A percentile compares a stretch with the other conserved stretches of the same genome.
Conservation (phyloP, 352 stramenopile genomes). For the Aphanomyces invadans region DNA sequence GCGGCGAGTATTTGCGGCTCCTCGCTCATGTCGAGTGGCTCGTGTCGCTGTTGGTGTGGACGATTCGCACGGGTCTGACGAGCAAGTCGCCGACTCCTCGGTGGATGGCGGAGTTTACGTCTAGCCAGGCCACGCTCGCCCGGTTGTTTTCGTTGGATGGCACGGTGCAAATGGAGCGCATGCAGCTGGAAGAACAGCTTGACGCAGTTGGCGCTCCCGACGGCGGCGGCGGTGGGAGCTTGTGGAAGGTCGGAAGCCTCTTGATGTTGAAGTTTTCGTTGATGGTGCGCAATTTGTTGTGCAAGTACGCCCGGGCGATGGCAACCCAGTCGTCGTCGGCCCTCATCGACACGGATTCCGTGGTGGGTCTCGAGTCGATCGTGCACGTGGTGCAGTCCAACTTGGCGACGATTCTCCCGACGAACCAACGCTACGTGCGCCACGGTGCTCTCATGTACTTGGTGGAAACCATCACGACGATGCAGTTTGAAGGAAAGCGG, state of each 20-base stretch:
- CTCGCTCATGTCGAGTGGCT: slow-evolving; percentile 74
- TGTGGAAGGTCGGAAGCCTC: slow-evolving; percentile 80
- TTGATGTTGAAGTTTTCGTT: slow-evolving; percentile 71
- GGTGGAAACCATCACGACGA: slow-evolving; percentile 62
- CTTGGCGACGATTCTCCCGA: slow-evolving; percentile 43
- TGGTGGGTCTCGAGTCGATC: slow-evolving; percentile 39
- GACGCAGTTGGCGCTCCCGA: neutral
- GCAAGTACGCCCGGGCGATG: slow-evolving; percentile 60
- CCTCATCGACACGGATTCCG: too few species aligned
- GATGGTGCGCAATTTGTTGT: slow-evolving; percentile 55
- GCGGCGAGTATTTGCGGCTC: slow-evolving; percentile 58
- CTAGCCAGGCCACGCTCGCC: slow-evolving; percentile 45
- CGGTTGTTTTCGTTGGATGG: slow-evolving; percentile 66
- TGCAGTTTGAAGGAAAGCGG: slow-evolving; percentile 70
- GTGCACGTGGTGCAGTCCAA: slow-evolving; percentile 41
- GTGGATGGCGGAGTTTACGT: slow-evolving; percentile 71
- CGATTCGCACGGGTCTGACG: slow-evolving; percentile 58
- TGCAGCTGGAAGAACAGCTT: slow-evolving; percentile 36
- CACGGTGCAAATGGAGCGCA: slow-evolving; percentile 64
- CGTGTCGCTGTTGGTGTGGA: slow-evolving; percentile 64
- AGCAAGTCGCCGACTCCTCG: slow-evolving; percentile 54
- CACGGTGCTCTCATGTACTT: slow-evolving; percentile 47
- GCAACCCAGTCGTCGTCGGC: slow-evolving; percentile 55
- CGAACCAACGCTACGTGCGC: slow-evolving; percentile 13
- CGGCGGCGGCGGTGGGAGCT: slow-evolving; percentile 6